Conservation (phyloP, 805 yeast genomes). For the Lachancea cidri region DNA sequence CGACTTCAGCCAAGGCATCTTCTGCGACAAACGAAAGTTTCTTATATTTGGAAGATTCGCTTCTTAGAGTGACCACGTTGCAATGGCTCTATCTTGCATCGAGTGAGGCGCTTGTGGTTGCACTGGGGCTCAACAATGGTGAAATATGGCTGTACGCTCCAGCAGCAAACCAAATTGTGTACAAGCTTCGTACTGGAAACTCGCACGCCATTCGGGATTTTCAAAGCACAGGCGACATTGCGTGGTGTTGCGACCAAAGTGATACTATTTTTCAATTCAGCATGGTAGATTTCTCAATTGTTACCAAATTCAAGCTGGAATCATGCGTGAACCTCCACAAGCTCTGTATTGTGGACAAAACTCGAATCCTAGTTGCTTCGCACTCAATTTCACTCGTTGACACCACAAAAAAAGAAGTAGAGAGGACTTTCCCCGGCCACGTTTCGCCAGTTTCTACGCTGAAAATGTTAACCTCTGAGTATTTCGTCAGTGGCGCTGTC, state of each 20-base stretch:
- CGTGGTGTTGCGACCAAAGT: slow-evolving; percentile 57
- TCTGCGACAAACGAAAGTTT: slow-evolving; percentile 38
- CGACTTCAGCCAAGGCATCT: slow-evolving; percentile 35
- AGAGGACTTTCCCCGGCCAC: slow-evolving; percentile 68
- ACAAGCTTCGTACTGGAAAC: slow-evolving; percentile 44
- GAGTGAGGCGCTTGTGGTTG: slow-evolving; percentile 43
- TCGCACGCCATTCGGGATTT: slow-evolving; percentile 47
- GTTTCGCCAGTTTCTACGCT: slow-evolving; percentile 57
- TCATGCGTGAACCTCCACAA: slow-evolving; percentile 29
- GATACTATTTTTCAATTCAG: slow-evolving; percentile 65
- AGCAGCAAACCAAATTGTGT: slow-evolving; percentile 48
- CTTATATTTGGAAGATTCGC: slow-evolving; percentile 23
- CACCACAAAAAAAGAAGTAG: slow-evolving; percentile 34
- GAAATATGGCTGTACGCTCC: slow-evolving; percentile 64
- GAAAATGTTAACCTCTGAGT: slow-evolving; percentile 33
- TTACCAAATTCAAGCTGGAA: slow-evolving; percentile 40
- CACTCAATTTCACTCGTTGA: slow-evolving; percentile 58
- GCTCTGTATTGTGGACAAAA: slow-evolving; percentile 21
- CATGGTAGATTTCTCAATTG: slow-evolving; percentile 38
- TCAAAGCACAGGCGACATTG: slow-evolving; percentile 35
- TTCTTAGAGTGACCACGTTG: slow-evolving; percentile 18
- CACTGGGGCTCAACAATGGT: slow-evolving; percentile 65
- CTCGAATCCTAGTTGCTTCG: slow-evolving; percentile 56
- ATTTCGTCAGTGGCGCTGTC: slow-evolving; percentile 64
- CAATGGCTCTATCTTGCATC: slow-evolving; percentile 24